phyloP scores from a whole-genome alignment of 2,329 filamentous ascomycete genomes.

The Fulvia fulva region DNA sequence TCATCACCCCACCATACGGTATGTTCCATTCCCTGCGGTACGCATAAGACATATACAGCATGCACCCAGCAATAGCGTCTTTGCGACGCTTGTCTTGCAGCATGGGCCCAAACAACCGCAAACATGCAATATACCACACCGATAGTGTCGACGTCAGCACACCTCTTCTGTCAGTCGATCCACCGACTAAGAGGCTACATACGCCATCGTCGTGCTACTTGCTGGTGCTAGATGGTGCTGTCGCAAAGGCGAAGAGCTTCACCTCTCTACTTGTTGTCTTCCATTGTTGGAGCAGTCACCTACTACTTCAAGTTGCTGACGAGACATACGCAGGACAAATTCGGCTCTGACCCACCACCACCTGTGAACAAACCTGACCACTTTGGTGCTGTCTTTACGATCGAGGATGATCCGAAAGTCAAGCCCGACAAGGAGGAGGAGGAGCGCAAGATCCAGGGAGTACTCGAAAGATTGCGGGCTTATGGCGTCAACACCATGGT shows the following conservation, averaged over 20 bases:
- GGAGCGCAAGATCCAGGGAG: slow-evolving; percentile 52
- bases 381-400: slow-evolving; percentile 61
- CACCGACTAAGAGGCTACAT: not conserved
- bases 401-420: slow-evolving; percentile 52
- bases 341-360: slow-evolving; percentile 1
- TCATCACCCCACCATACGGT: slow-evolving; percentile 20
- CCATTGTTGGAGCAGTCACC: not conserved
- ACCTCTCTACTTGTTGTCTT: slow-evolving; percentile 1
- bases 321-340: slow-evolving; percentile 12
- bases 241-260: slow-evolving; percentile 1
- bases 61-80: not conserved
- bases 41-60: not conserved
- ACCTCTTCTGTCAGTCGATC: not conserved
- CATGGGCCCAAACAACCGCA: not conserved
- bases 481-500: slow-evolving; percentile 54
- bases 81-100: not conserved
- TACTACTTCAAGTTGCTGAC: slow-evolving; percentile 9
- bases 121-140: not conserved
- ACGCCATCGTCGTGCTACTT: not conserved
- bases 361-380: slow-evolving; percentile 49
- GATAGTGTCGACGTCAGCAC: not conserved
- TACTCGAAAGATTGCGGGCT: slow-evolving; percentile 50
- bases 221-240: not conserved
- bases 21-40: slow-evolving; percentile 10
- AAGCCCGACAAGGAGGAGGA: slow-evolving; percentile 56